These are phyloP conservation scores for Xylaria acuta DNA, from an alignment of 495 filamentous ascomycete genomes.

Conservation along the genomic window DNA sequence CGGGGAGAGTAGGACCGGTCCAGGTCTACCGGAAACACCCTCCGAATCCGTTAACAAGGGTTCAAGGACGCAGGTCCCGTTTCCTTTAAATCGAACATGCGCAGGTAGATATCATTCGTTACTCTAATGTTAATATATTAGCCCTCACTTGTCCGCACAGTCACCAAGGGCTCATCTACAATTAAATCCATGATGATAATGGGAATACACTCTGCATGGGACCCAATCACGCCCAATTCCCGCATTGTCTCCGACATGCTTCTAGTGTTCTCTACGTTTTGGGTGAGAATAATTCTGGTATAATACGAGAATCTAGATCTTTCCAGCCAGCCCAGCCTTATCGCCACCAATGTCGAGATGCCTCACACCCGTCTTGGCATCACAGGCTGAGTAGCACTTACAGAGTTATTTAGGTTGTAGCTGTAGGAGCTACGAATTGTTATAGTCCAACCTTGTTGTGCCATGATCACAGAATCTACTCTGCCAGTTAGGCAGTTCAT, in stretches of 20 bases:
- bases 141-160: neutral
- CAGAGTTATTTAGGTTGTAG: neutral
- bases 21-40: neutral
- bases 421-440: neutral
- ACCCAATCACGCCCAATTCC: neutral
- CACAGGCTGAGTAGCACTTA: neutral
- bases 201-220: neutral
- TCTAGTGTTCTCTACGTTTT: neutral
- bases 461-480: neutral
- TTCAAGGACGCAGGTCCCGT: neutral
- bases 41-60: neutral
- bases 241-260: neutral
- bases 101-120: neutral
- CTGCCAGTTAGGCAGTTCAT: neutral
- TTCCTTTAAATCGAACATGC: neutral
- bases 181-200: neutral
- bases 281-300: neutral
- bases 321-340: neutral
- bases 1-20: neutral
- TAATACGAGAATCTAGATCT: slow-evolving; percentile 16
- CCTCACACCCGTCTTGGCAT: neutral
- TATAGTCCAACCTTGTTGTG: neutral
- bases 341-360: neutral
- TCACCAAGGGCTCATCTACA: neutral
- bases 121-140: neutral